Evolutionary conservation across 1,284 basidiomycete species (phyloP).

Genomic region (Apiotrichum montevideense): DNA sequence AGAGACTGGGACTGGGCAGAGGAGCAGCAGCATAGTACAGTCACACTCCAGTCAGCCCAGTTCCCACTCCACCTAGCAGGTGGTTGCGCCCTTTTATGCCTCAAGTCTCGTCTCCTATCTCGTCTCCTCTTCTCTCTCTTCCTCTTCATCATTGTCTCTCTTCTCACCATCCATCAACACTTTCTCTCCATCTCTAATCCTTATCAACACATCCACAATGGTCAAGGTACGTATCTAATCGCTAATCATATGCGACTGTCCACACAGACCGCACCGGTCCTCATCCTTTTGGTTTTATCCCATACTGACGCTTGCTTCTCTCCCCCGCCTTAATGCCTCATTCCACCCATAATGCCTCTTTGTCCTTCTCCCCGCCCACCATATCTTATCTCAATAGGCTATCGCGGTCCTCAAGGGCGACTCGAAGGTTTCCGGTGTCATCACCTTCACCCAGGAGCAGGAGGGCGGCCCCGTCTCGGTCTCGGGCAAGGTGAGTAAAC

Average conservation of each 20-base stretch:
- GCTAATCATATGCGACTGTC: not conserved
- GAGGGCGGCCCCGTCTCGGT: slow-evolving; percentile 57
- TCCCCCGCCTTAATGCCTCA: not conserved
- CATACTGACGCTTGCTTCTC: not conserved
- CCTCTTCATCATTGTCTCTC: not conserved
- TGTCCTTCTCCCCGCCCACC: too few relatives aligned
- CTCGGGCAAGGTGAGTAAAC: slow-evolving; percentile 50
- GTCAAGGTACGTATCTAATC: slow-evolving; percentile 30
- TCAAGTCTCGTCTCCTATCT: too few relatives aligned
- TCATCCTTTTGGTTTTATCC: not conserved
- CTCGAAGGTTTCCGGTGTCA: slow-evolving; percentile 56
- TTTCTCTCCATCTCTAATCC: not conserved
- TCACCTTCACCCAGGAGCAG: slow-evolving; percentile 59
- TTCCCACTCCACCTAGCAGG: too few relatives aligned
- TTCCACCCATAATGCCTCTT: not conserved
- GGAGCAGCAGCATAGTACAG: too few relatives aligned
- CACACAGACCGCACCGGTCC: not conserved
- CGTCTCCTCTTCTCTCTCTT: not conserved
- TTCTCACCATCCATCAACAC: not conserved
- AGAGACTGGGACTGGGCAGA: too few relatives aligned
- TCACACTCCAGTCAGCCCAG: too few relatives aligned
- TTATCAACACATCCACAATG: slow-evolving; percentile 18
- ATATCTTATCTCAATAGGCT: slow-evolving; percentile 49
- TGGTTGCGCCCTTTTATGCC: too few relatives aligned
- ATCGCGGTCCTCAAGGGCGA: slow-evolving; percentile 62